Percentiles rank a stretch among this genome's conserved stretches.
Conservation (phyloP, 805 yeast genomes). For the Zygosaccharomyces kombuchaensis region DNA sequence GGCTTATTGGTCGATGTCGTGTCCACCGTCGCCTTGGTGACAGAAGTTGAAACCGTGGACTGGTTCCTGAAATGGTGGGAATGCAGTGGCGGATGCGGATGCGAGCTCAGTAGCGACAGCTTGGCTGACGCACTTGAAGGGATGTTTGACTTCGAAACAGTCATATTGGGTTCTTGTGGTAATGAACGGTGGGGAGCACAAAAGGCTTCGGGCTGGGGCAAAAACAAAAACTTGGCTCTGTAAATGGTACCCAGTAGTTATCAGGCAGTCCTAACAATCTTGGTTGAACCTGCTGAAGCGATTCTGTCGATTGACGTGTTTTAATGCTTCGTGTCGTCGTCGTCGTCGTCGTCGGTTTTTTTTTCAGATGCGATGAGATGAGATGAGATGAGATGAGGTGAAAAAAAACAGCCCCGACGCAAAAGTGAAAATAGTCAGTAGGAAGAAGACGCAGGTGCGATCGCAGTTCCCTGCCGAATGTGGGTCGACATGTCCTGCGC, state of each 20-base stretch:
- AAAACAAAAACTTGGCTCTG: constrained; percentile 1
- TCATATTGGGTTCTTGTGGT: constrained; percentile 11
- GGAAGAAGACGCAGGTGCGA: not conserved
- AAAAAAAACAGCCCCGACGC: constrained; percentile 5
- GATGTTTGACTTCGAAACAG: constrained; percentile 21
- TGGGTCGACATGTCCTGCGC: not conserved
- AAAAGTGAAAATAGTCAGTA: constrained; percentile 2
- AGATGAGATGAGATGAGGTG: constrained; percentile 15
- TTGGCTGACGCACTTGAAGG: constrained; percentile 15
- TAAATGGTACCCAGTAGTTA: constrained; percentile 3
- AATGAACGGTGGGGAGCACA: constrained; percentile 1
- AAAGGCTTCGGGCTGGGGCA: constrained; percentile 1
- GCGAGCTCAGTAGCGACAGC: constrained; percentile 19
- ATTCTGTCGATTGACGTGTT: not conserved
- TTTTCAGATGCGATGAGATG: constrained; percentile 15
- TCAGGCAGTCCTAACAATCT: not conserved
- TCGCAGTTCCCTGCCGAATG: not conserved
- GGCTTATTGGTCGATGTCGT: constrained; percentile 6
- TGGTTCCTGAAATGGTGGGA: constrained; percentile 24
- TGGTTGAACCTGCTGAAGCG: not conserved
- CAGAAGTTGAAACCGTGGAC: constrained; percentile 14
- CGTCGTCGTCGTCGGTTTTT: constrained; percentile 1
- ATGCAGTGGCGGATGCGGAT: constrained; percentile 25
- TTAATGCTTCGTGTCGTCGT: constrained; percentile 3
- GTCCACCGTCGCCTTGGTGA: constrained; percentile 15